Base-by-base conservation (phyloP, 179 eudicot species). In the Silene coronaria region DNA sequence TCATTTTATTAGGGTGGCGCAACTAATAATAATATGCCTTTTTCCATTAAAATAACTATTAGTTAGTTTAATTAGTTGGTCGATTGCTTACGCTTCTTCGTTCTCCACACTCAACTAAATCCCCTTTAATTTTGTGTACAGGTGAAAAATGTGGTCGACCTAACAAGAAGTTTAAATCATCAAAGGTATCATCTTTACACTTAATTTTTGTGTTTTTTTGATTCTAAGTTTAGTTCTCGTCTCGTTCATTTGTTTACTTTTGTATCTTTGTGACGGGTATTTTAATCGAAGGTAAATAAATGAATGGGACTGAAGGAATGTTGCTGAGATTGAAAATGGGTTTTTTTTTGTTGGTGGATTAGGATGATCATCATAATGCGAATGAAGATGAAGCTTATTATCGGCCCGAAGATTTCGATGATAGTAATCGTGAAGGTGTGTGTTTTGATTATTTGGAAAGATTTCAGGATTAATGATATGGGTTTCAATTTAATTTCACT, bases 341-440 rank as follows among this genome's bases (percentile, higher is more conserved):
- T 74, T 61, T 45, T 9, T 8, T 70, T 11, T 17, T 74, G 24
- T 77, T 67, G 73, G 8, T 57, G 6, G 58, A 32, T 26, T 79
- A 89, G 93, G 93, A 91, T 80, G 89, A 85, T 78, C 73, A 85
- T 62, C 69, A 77, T 8, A 77, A 78, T 55, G 26, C 72, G 55
- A 67, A 70, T 21, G 87, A 80, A 32, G 91, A 86, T 38, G 90
- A 80, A 1, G 80, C 88, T 5, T 83, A 60, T 71, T 86, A 82
- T 71, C 58, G 65, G 26, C 38, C 62, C 2, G 92, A 91, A 45
- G 91, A 86, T 24, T 76, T 76, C 6, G 90, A 84, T 11, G 89
- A 85, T 24, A 67, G 67, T 67, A 61, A 76, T 72, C 81, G 78
- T 3, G 89, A 82, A 32, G 83, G 87, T 85, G 60, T 7, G 58